A percentile compares a stretch with the other conserved stretches of the same genome.
Evolutionary conservation across 139 green algal genomes (phyloP).

Genomic region (Prasinococcaceae sp.): DNA sequence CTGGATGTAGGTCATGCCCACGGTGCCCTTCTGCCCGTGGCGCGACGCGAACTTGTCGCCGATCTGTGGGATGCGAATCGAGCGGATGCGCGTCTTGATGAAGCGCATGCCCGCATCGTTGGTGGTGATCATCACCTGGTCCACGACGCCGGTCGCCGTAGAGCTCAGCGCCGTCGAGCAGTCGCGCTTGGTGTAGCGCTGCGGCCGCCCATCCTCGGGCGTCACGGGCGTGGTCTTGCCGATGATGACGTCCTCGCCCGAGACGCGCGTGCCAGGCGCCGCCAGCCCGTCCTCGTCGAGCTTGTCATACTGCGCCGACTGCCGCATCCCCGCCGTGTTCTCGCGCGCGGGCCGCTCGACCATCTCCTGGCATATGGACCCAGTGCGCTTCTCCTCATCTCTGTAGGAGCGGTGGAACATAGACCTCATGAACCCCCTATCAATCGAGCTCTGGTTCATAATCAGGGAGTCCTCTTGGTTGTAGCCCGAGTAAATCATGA

Average conservation of each 20-base stretch:
- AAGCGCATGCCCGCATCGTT: conserved; percentile 77
- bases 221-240: conserved; percentile 60
- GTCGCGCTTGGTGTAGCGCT: conserved; percentile 32
- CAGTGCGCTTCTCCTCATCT: conserved; percentile 24
- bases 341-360: conserved; percentile 9
- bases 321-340: conserved; percentile 39
- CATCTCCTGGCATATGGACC: conserved; percentile 23
- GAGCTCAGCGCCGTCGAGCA: conserved; percentile 20
- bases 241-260: conserved; percentile 64
- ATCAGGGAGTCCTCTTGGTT: conserved; percentile 99
- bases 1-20: conserved; percentile 92
- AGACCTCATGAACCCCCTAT: conserved; percentile 90
- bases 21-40: conserved; percentile 93
- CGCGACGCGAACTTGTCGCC: conserved; percentile 96
- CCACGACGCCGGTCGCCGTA: conserved; percentile 47
- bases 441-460: conserved; percentile 62
- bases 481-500: conserved; percentile 92
- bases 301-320: conserved; percentile 90
- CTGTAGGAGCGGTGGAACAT: conserved; percentile 83
- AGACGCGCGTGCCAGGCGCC: conserved; percentile 30
- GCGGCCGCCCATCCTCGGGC: conserved; percentile 29
- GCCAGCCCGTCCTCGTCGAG: conserved; percentile 90
- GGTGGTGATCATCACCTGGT: conserved; percentile 67
- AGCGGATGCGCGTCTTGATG: conserved; percentile 89
- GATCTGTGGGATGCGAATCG: conserved; percentile 90